Evolutionary conservation across 352 stramenopile genomes (phyloP).

Genomic region (Globisporangium cylindrosporum): DNA sequence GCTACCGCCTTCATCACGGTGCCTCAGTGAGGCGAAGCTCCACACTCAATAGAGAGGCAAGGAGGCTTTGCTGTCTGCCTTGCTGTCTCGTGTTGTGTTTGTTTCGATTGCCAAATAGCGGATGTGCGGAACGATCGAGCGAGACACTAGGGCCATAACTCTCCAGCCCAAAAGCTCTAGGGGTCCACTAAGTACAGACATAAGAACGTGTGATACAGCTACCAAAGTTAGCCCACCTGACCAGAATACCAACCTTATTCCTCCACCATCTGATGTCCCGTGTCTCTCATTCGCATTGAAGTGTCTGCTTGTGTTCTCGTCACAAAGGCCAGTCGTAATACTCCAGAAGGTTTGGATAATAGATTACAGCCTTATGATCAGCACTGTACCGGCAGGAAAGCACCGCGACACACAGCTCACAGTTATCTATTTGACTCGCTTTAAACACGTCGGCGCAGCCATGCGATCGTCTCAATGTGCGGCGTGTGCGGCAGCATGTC

Average conservation of each 20-base stretch:
- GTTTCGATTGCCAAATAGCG: background rate
- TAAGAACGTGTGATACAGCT: background rate
- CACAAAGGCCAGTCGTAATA: too few relatives aligned
- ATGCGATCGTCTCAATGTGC: constrained; percentile 77
- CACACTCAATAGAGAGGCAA: too few relatives aligned
- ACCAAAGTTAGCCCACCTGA: background rate
- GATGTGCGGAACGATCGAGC: background rate
- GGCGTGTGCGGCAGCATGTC: constrained; percentile 82
- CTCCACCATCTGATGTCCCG: background rate
- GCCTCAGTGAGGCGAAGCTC: too few relatives aligned
- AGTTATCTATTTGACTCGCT: background rate
- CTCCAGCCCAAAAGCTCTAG: background rate
- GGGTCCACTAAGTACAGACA: background rate
- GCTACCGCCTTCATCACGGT: background rate
- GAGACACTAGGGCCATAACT: background rate
- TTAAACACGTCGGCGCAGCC: constrained; percentile 33
- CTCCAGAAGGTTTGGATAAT: too few relatives aligned
- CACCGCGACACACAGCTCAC: background rate
- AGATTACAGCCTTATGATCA: too few relatives aligned
- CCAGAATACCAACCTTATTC: background rate
- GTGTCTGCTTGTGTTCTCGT: background rate
- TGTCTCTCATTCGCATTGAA: background rate
- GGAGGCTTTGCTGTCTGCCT: background rate
- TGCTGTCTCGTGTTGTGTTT: background rate
- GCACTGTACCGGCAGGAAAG: too few relatives aligned